Evolutionary conservation across 257 asterid genomes (phyloP), one percentile per base, ranked within the genome.

Genomic region (Salvia splendens): DNA sequence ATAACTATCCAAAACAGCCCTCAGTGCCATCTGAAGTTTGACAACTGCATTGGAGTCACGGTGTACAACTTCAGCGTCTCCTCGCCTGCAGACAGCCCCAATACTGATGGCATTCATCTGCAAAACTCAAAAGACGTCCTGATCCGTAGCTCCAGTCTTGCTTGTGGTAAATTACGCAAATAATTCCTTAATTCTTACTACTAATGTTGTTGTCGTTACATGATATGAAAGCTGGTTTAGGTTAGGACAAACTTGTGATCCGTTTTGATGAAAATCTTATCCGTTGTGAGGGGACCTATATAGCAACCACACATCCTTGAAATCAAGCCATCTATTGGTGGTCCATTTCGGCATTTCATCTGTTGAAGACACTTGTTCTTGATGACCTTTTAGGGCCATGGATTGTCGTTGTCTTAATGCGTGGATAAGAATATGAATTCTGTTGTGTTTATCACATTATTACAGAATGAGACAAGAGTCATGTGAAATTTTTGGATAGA

Each of bases 61-160:
- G 99, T 93, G 5, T 81, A 85, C 87, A 80, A 88, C 79, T 80
- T 93, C 67, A 78, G 68, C 1, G 88, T 69, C 43, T 80, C 86
- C 3, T 93, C 97, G 6, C 99, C 99, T 0, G 92, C 95, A 3
- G 86, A 88, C 57, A 93, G 99, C 72, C 99, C 96, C 14, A 93
- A 93, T 49, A 93, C 99, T 0, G 97, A 93, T 15, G 99, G 99
- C n/a, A 90, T 93, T 75, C 99, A 93, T 77, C 76, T 93, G 46
- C 96, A 93, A 78, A 93, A 93, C 85, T 88, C 99, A 16, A 93
- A 83, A 62, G 97, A 88, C 5, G 96, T 86, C 45, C 82, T 86
- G 5, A 88, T 93, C 68, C 94, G 86, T 45, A 85, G 81, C 20
- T 65, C 89, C 12, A 85, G 59, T 65, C 75, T 93, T 53, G 87